Evolutionary conservation across 495 filamentous ascomycete genomes (phyloP).

Genomic region (Chaetomidium leptoderma): DNA sequence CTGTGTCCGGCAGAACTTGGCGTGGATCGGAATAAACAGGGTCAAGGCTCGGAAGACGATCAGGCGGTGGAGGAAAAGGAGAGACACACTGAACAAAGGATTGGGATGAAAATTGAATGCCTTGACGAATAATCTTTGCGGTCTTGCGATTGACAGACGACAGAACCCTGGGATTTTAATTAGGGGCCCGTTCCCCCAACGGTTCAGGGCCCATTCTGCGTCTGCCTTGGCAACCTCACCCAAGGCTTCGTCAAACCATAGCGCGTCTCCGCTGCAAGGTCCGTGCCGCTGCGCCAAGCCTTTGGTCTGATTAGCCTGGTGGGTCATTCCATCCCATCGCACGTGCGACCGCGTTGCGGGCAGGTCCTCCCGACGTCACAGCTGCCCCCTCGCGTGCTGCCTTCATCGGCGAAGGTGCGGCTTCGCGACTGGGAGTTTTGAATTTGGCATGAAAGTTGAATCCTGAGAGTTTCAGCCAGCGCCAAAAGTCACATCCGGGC

Average conservation of each 20-base stretch:
- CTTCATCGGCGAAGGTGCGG: not conserved
- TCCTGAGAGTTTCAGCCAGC: no score
- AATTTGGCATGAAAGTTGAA: not conserved
- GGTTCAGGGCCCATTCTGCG: not conserved
- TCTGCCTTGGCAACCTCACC: conserved; percentile 6
- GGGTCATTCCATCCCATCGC: not conserved
- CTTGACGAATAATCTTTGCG: not conserved
- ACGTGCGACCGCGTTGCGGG: conserved; percentile 21
- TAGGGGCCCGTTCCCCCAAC: conserved; percentile 8
- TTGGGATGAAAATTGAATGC: not conserved
- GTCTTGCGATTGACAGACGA: not conserved
- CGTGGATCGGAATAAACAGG: no score
- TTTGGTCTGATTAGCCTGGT: not conserved
- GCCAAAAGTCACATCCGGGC: no score
- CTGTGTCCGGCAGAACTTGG: not conserved
- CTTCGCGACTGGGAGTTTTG: not conserved
- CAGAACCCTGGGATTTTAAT: not conserved
- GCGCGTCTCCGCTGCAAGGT: conserved; percentile 6
- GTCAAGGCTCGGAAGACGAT: no score
- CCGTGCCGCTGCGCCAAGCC: conserved; percentile 12
- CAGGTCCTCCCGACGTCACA: conserved; percentile 12
- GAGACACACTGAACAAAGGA: not conserved
- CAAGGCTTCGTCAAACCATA: not conserved
- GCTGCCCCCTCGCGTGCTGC: not conserved
- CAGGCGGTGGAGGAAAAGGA: not conserved